Conservation (phyloP, 2,329 filamentous ascomycete species). For the Ramichloridium luteum region DNA sequence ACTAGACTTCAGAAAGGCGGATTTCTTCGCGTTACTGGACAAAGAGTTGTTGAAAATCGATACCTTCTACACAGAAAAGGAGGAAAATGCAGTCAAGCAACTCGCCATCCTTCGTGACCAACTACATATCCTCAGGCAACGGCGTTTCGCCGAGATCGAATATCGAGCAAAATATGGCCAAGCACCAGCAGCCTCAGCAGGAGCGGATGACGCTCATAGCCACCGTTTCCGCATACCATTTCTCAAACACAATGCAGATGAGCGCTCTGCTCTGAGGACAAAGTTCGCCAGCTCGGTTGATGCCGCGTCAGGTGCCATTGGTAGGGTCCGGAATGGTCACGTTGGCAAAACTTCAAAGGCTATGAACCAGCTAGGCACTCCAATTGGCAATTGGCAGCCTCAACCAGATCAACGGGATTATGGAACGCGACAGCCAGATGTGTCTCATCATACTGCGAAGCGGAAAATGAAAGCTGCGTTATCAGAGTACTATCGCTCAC, state of each 20-base stretch:
- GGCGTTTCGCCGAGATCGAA: conserved; percentile 61
- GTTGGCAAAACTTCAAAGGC: conserved; percentile 46
- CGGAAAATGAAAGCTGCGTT: conserved; percentile 81
- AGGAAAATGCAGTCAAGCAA: conserved; percentile 67
- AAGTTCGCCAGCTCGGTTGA: conserved; percentile 9
- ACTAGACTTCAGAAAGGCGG: conserved; percentile 60
- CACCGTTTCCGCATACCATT: background rate
- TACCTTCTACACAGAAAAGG: conserved; percentile 74
- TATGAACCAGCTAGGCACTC: conserved; percentile 28
- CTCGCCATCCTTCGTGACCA: conserved; percentile 64
- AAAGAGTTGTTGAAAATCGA: conserved; percentile 84
- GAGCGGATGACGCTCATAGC: background rate
- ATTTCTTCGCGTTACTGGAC: conserved; percentile 81
- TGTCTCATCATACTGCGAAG: conserved; percentile 79
- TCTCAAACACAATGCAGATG: background rate
- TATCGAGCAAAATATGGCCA: background rate
- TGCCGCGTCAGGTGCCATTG: conserved; percentile 11
- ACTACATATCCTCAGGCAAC: conserved; percentile 83
- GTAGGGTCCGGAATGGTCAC: conserved; percentile 28
- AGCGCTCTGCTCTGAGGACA: background rate
- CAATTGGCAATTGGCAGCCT: conserved; percentile 11
- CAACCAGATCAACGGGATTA: conserved; percentile 31
- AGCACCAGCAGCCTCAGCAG: background rate
- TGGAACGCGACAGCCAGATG: conserved; percentile 36
- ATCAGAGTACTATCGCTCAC: conserved; percentile 82